Evolutionary conservation across 192 early-diverging fungal species (phyloP).

Genomic region (Podila clonocystis): DNA sequence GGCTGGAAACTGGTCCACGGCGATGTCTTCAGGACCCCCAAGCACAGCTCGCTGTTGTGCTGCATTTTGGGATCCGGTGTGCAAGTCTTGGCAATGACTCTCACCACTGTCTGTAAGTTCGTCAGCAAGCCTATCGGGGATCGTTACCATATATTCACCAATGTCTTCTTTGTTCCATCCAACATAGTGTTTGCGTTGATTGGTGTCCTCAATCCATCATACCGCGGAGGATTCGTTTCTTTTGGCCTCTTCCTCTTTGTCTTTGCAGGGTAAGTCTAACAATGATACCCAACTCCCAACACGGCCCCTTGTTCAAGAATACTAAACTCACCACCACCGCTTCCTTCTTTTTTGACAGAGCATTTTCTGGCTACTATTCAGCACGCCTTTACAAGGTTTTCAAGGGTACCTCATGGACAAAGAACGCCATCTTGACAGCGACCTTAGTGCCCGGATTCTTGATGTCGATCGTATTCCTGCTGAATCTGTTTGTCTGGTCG

Average conservation of each 20-base stretch:
- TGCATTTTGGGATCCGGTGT: constrained; percentile 77
- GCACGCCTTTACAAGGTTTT: constrained; percentile 76
- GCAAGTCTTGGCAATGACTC: constrained; percentile 68
- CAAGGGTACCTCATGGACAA: constrained; percentile 75
- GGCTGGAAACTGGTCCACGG: constrained; percentile 84
- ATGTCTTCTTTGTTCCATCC: too few species aligned
- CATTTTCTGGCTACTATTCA: constrained; percentile 73
- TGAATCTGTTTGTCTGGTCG: constrained; percentile 91
- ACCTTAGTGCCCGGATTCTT: constrained; percentile 66
- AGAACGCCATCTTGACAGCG: constrained; percentile 73
- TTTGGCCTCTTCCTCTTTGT: constrained; percentile 66
- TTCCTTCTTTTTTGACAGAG: constrained; percentile 17
- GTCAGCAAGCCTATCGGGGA: not conserved
- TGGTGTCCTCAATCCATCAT: constrained; percentile 71
- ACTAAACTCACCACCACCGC: too few species aligned
- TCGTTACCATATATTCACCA: too few species aligned
- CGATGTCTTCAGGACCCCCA: constrained; percentile 81
- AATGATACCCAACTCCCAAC: not conserved
- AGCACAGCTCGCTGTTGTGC: constrained; percentile 70
- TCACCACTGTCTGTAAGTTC: constrained; percentile 57
- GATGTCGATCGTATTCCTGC: constrained; percentile 71
- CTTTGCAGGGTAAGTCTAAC: constrained; percentile 52
- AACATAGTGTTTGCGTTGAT: constrained; percentile 59
- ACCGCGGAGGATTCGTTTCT: constrained; percentile 70
- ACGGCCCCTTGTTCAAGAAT: too few species aligned